Percentiles rank a stretch among this genome's conserved stretches.
Conservation (phyloP, 441 rosid species). For the Gossypium lobatum region DNA sequence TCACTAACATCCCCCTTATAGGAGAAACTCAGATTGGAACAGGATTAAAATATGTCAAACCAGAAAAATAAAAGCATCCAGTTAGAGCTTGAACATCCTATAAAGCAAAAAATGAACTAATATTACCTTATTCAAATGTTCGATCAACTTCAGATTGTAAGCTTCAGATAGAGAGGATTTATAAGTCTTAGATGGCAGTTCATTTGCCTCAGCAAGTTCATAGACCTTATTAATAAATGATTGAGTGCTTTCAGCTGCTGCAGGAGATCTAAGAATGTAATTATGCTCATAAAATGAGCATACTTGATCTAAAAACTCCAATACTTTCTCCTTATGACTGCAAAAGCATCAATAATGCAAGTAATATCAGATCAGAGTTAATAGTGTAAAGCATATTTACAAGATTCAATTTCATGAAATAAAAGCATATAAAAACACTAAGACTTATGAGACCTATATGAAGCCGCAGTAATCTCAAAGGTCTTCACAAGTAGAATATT, state of each 20-base stretch:
- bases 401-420: not conserved
- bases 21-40: not conserved
- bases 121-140: constrained; percentile 56
- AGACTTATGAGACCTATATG: constrained; percentile 56
- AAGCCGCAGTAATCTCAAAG: constrained; percentile 59
- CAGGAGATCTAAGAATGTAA: constrained; percentile 47
- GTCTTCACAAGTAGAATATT: constrained; percentile 63
- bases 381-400: not conserved
- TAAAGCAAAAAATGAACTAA: not conserved
- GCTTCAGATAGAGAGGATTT: constrained; percentile 48
- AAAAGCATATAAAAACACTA: not conserved
- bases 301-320: constrained; percentile 69
- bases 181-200: constrained; percentile 54
- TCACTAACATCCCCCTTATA: not conserved
- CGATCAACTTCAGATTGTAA: constrained; percentile 38
- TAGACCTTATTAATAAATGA: constrained; percentile 54
- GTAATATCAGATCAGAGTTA: constrained; percentile 11
- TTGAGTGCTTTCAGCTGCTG: constrained; percentile 40
- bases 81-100: constrained; percentile 1
- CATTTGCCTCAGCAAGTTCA: constrained; percentile 76
- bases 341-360: constrained; percentile 29
- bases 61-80: not conserved
- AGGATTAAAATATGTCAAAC: not conserved
- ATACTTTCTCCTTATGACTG: constrained; percentile 76
- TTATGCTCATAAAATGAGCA: constrained; percentile 70